Evolutionary conservation across 2,329 filamentous ascomycete genomes (phyloP), one percentile per base, ranked within the genome.

Genomic region (Aspergillus thermomutatus): DNA sequence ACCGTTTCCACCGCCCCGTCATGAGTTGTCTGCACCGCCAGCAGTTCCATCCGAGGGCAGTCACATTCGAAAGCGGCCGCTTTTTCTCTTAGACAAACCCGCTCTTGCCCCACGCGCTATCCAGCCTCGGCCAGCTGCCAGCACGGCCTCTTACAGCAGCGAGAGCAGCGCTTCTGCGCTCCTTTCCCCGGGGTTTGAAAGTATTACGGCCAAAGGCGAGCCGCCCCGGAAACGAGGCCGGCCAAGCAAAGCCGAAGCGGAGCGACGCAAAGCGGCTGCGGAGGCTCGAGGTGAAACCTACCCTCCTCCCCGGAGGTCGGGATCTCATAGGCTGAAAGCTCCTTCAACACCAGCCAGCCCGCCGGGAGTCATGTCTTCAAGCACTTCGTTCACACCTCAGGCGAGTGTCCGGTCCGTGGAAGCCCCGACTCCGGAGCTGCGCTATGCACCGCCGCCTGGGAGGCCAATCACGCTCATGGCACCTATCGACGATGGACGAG

Each of bases 191-290:
- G 60, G 68, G 25, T 57, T 69, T 11, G 73, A 75, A 27, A 56
- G 55, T 26, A 41, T 62, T 5, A 40, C 58, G 21, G 45, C 58
- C 23, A 61, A 62, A 57, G 66, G 67, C 40, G 72, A 76, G 50
- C 72, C 70, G 34, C 73, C 69, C 53, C 68, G 72, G 47, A 77
- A 77, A 71, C 68, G 75, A 54, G 75, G 75, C n/a, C 72, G 75
- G 17, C 75, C 75, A 56, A 77, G 68, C 59, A 77, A 77, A 65
- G 67, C 66, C 34, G 75, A 77, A 57, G 67, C 70, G 3, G 74
- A 76, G 58, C 69, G 73, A 49, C 74, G 74, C 34, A 74, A 66
- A 57, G 66, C 68, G 25, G 67, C 65, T 47, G 73, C 74, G 41
- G 72, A 75, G 60, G 70, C 72, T 37, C 71, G 69, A 31, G 74